Evolutionary conservation across 2,329 filamentous ascomycete genomes (phyloP).

Genomic region (Curvularia lunata): DNA sequence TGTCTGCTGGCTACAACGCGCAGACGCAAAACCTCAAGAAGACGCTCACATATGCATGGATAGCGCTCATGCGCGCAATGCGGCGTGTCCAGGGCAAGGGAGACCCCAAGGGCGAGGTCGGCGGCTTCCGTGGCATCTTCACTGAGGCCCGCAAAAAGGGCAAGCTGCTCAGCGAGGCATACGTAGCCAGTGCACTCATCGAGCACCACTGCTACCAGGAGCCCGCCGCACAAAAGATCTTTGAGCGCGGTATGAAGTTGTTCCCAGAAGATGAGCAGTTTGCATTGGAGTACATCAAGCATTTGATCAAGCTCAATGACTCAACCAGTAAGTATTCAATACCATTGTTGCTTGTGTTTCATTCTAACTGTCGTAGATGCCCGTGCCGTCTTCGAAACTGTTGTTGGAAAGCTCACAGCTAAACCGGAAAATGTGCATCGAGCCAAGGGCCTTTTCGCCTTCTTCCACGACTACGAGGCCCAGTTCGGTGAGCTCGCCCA

Average conservation of each 20-base stretch:
- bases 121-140: constrained; percentile 86
- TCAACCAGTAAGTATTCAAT: constrained; percentile 74
- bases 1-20: constrained; percentile 70
- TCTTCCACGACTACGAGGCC: constrained; percentile 95
- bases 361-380: constrained; percentile 67
- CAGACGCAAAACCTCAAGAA: constrained; percentile 80
- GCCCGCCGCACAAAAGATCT: constrained; percentile 88
- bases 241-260: constrained; percentile 89
- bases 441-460: constrained; percentile 83
- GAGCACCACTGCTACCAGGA: constrained; percentile 98
- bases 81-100: constrained; percentile 88
- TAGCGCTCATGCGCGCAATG: constrained; percentile 91
- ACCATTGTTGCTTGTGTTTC: background rate
- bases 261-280: constrained; percentile 95
- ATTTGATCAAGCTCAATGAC: constrained; percentile 89
- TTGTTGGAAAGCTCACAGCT: constrained; percentile 78
- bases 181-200: constrained; percentile 89
- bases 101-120: constrained; percentile 63
- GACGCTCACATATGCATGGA: constrained; percentile 92
- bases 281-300: constrained; percentile 94
- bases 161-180: constrained; percentile 90
- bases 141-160: constrained; percentile 86
- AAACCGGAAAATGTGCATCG: constrained; percentile 77
- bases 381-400: constrained; percentile 93
- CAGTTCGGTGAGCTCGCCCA: constrained; percentile 92